phyloP scores from a whole-genome alignment of 2,329 filamentous ascomycete species.

The Colletotrichum costaricense region DNA sequence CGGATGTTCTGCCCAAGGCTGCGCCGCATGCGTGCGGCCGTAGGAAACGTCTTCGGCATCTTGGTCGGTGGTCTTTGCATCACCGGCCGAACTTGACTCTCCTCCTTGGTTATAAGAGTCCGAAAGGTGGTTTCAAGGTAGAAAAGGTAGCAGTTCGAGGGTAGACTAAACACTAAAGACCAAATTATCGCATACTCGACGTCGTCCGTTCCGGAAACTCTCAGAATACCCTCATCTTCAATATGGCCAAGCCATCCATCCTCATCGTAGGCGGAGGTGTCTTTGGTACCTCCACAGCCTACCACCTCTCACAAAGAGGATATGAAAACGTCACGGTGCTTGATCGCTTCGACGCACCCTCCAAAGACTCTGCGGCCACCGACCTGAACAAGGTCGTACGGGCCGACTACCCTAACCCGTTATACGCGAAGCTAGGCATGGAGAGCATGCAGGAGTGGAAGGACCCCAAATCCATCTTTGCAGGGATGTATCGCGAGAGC shows the following conservation, averaged over 20 bases:
- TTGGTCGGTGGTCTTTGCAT: background rate
- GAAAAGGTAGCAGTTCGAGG: background rate
- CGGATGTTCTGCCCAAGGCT: background rate
- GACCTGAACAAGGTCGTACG: constrained; percentile 52
- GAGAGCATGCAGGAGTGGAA: constrained; percentile 45
- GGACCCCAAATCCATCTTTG: constrained; percentile 39
- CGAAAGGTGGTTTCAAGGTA: background rate
- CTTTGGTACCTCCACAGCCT: constrained; percentile 50
- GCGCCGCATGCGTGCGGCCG: background rate
- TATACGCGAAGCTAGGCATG: constrained; percentile 43
- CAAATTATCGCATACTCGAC: background rate
- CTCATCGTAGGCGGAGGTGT: constrained; percentile 43
- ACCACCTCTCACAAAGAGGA: constrained; percentile 40
- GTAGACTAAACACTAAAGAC: background rate
- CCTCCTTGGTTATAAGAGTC: background rate
- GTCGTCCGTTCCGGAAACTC: background rate
- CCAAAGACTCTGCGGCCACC: constrained; percentile 40
- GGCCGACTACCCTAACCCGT: constrained; percentile 46
- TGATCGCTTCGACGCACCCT: constrained; percentile 40
- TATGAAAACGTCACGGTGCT: constrained; percentile 40
- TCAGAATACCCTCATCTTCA: background rate
- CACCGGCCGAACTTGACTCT: background rate
- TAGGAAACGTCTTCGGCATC: background rate
- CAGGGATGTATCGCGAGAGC: constrained; percentile 43
- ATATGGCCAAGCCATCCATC: constrained; percentile 41